Evolutionary conservation across 805 yeast species (phyloP).

Genomic region (Helenozyma baotianmanensis): DNA sequence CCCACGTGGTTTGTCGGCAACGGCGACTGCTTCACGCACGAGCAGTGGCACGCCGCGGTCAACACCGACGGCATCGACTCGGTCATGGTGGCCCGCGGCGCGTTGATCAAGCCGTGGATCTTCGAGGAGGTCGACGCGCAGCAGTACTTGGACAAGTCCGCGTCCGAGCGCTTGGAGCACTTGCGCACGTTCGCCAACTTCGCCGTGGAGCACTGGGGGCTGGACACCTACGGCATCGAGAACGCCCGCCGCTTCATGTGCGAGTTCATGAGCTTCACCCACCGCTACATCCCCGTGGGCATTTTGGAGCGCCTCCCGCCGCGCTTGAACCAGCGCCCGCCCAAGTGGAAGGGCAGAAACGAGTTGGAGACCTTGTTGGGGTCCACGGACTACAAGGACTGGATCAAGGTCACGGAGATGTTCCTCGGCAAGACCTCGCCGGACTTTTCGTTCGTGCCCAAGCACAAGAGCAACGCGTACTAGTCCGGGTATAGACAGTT

Average conservation of each 20-base stretch:
- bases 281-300: conserved; percentile 92
- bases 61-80: conserved; percentile 72
- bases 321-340: conserved; percentile 88
- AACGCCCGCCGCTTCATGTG: conserved; percentile 86
- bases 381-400: conserved; percentile 79
- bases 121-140: conserved; percentile 90
- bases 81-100: conserved; percentile 97
- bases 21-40: conserved; percentile 84
- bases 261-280: conserved; percentile 91
- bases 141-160: conserved; percentile 85
- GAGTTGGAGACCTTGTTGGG: conserved; percentile 89
- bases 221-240: conserved; percentile 91
- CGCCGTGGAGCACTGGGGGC: conserved; percentile 96
- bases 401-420: conserved; percentile 96
- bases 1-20: conserved; percentile 87
- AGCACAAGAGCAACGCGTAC: conserved; percentile 89
- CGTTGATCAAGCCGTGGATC: conserved; percentile 97
- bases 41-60: conserved; percentile 81
- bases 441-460: conserved; percentile 77
- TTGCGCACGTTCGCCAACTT: conserved; percentile 64
- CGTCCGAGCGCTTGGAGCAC: conserved; percentile 82
- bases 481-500: too few species aligned
- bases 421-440: conserved; percentile 84
- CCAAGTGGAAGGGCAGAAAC: conserved; percentile 86
- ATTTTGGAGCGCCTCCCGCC: conserved; percentile 86